phyloP scores from a whole-genome alignment of 257 asterid genomes.

The Mentha longifolia region DNA sequence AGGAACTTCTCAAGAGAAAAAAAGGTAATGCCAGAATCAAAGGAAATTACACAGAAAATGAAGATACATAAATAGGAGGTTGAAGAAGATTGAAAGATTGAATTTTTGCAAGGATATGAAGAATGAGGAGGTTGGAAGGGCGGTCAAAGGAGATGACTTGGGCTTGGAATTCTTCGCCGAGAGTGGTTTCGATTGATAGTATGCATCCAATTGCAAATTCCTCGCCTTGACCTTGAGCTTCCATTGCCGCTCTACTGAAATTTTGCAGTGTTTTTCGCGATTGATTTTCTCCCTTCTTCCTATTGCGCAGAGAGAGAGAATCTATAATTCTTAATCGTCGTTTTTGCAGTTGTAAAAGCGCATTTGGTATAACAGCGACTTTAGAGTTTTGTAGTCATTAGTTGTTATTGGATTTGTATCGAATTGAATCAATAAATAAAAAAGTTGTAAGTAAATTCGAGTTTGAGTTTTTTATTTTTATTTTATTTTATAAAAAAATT shows the following conservation, averaged over 20 bases:
- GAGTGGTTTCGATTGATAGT: constrained; percentile 78
- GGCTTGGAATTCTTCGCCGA: constrained; percentile 91
- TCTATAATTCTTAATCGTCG: neutral
- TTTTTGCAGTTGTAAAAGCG: neutral
- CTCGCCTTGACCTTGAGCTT: constrained; percentile 63
- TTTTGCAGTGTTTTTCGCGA: constrained; percentile 16
- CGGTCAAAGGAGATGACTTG: constrained; percentile 87
- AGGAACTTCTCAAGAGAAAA: constrained; percentile 36
- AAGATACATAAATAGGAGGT: neutral
- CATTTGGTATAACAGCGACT: neutral
- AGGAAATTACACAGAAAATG: neutral
- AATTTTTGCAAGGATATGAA: constrained; percentile 75
- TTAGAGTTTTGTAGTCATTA: neutral
- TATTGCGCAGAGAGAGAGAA: constrained; percentile 12
- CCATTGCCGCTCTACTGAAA: constrained; percentile 55
- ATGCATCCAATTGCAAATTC: constrained; percentile 89
- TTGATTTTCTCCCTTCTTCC: constrained; percentile 8
- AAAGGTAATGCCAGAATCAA: neutral
- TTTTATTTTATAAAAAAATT: no score
- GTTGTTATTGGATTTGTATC: no score
- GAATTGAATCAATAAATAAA: no score
- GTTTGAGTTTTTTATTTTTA: no score
- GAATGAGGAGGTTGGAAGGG: constrained; percentile 85
- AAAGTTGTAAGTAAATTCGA: no score
- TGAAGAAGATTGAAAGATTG: neutral